These are phyloP conservation scores for Lumnitzera racemosa DNA, from an alignment of 345 rosid genomes.

Conservation along the genomic window DNA sequence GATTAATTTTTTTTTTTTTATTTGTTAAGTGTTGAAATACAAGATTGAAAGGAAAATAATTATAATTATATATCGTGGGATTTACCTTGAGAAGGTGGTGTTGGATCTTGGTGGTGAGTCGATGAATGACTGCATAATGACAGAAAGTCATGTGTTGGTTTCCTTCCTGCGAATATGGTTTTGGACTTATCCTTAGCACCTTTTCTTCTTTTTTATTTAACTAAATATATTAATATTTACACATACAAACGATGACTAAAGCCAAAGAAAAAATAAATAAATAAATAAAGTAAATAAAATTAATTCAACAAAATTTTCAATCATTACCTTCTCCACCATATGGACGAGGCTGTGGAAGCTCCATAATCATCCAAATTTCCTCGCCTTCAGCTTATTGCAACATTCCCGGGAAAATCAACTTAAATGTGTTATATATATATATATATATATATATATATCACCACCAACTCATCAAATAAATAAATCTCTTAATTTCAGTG, in stretches of 20 bases:
- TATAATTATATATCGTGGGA: constrained; percentile 1
- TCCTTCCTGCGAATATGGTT: constrained; percentile 47
- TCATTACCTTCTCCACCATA: constrained; percentile 61
- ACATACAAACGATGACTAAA: no score
- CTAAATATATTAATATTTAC: neutral
- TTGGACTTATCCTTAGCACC: constrained; percentile 12
- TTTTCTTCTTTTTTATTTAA: constrained; percentile 16
- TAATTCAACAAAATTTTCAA: neutral
- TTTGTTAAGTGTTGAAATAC: neutral
- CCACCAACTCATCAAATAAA: no score
- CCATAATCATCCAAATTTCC: constrained; percentile 35
- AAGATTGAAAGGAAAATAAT: constrained; percentile 5
- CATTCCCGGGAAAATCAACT: neutral
- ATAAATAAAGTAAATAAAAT: no score
- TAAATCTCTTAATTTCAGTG: no score
- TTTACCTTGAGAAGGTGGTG: constrained; percentile 69
- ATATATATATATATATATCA: no score
- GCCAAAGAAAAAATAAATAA: no score
- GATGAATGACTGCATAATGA: constrained; percentile 81
- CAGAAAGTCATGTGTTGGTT: constrained; percentile 84
- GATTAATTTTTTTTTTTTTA: no score
- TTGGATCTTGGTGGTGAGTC: constrained; percentile 62
- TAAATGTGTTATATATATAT: no score
- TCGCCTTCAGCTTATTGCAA: neutral
- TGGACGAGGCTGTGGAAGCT: constrained; percentile 76